Evolutionary conservation across 306 rosid species (phyloP).

Genomic region (Malus sylvestris): DNA sequence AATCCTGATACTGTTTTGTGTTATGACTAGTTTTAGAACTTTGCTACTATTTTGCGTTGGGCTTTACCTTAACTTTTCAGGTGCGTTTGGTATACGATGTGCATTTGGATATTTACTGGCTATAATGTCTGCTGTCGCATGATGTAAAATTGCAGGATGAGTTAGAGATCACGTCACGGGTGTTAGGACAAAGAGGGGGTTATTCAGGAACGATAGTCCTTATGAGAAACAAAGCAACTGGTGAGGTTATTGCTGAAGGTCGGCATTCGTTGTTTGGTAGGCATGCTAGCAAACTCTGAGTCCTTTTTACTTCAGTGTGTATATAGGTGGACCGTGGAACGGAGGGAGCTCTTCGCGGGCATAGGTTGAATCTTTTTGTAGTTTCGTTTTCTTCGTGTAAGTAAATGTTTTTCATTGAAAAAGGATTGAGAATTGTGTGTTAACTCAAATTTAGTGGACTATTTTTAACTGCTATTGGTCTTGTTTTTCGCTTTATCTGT

Average conservation of each 20-base stretch:
- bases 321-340: neutral
- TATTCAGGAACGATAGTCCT: slow-evolving; percentile 65
- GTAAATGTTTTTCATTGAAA: neutral
- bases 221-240: slow-evolving; percentile 65
- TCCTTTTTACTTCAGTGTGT: neutral
- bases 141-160: slow-evolving; percentile 60
- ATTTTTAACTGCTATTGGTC: neutral
- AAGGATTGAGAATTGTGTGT: neutral
- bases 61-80: neutral
- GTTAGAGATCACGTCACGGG: slow-evolving; percentile 64
- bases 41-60: neutral
- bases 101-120: neutral
- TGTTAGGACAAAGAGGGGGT: slow-evolving; percentile 67
- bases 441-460: neutral
- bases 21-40: neutral
- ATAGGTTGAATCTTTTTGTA: neutral
- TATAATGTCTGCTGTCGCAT: neutral
- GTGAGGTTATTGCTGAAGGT: slow-evolving; percentile 89
- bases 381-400: neutral
- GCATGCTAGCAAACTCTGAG: slow-evolving; percentile 62
- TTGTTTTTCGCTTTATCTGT: neutral
- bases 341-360: neutral
- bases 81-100: neutral
- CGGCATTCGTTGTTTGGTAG: slow-evolving; percentile 77
- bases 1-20: neutral